Conservation (phyloP, 2,329 filamentous ascomycete species). For the Gremmenia infestans region DNA sequence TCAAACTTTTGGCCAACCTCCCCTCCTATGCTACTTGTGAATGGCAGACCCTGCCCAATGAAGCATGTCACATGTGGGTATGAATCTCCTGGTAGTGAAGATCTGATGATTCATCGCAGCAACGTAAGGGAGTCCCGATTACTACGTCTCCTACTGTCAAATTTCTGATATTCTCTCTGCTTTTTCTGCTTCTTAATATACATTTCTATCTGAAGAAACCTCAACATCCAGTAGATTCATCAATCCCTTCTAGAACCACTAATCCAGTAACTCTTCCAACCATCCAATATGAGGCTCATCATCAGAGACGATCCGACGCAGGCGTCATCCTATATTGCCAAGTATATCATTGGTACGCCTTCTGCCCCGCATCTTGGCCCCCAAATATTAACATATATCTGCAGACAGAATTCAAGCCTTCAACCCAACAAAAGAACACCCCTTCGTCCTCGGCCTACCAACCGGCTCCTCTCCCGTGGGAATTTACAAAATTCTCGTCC, state of each 20-base stretch:
- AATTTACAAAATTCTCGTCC: conserved; percentile 72
- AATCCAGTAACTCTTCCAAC: background rate
- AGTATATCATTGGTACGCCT: conserved; percentile 67
- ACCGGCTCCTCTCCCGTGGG: conserved; percentile 77
- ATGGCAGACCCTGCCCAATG: conserved; percentile 1
- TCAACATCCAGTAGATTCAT: too few species aligned
- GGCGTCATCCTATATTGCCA: conserved; percentile 71
- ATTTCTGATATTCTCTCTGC: background rate
- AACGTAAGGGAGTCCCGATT: background rate
- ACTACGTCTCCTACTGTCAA: background rate
- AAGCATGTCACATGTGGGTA: conserved; percentile 5
- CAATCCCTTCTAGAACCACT: background rate
- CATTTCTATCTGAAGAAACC: background rate
- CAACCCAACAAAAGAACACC: conserved; percentile 63
- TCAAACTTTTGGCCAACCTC: background rate
- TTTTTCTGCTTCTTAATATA: background rate
- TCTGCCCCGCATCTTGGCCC: background rate
- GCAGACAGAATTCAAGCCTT: conserved; percentile 73
- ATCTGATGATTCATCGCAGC: background rate
- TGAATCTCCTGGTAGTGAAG: background rate
- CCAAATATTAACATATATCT: conserved; percentile 5
- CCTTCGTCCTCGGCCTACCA: conserved; percentile 78
- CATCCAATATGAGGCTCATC: conserved; percentile 66
- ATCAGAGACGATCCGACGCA: conserved; percentile 66
- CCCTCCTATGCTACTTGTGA: too few species aligned